These are phyloP conservation scores for Metschnikowia aberdeeniae DNA, from an alignment of 805 yeast species.

Conservation along the genomic window DNA sequence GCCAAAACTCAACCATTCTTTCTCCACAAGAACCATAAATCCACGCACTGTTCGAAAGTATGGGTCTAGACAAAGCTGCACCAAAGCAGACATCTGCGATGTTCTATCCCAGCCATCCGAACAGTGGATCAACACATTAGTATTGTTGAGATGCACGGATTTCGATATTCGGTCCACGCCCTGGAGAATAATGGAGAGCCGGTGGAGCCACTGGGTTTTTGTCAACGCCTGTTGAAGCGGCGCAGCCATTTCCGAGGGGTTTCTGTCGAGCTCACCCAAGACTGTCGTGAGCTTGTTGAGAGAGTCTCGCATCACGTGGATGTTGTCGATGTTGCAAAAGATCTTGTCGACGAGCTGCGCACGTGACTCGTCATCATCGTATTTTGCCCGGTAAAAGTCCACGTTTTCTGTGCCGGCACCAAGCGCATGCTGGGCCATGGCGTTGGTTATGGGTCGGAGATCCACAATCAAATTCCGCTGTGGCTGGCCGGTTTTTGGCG, in stretches of 20 bases:
- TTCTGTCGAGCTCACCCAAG: constrained; percentile 63
- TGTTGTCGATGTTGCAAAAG: constrained; percentile 88
- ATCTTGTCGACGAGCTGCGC: constrained; percentile 53
- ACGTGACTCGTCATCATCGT: constrained; percentile 3
- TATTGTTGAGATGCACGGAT: constrained; percentile 76
- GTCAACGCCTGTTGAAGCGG: constrained; percentile 48
- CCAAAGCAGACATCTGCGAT: constrained; percentile 77
- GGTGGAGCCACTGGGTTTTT: constrained; percentile 76
- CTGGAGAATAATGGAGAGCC: constrained; percentile 61
- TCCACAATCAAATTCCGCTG: constrained; percentile 72
- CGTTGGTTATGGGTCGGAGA: constrained; percentile 89
- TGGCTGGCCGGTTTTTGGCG: constrained; percentile 22
- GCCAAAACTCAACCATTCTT: constrained; percentile 95
- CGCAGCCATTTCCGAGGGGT: constrained; percentile 31
- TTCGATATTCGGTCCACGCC: constrained; percentile 76
- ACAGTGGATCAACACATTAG: constrained; percentile 86
- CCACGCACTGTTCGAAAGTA: constrained; percentile 85
- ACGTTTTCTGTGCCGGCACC: constrained; percentile 98
- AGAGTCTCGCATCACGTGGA: constrained; percentile 92
- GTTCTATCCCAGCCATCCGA: constrained; percentile 99
- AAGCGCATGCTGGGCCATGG: constrained; percentile 91
- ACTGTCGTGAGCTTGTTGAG: constrained; percentile 57
- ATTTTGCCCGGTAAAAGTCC: constrained; percentile 64
- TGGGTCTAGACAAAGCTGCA: constrained; percentile 87
- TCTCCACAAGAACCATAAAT: constrained; percentile 78